Base-by-base conservation (phyloP, 768 basidiomycete genomes). In the Termitomyces titanicus region DNA sequence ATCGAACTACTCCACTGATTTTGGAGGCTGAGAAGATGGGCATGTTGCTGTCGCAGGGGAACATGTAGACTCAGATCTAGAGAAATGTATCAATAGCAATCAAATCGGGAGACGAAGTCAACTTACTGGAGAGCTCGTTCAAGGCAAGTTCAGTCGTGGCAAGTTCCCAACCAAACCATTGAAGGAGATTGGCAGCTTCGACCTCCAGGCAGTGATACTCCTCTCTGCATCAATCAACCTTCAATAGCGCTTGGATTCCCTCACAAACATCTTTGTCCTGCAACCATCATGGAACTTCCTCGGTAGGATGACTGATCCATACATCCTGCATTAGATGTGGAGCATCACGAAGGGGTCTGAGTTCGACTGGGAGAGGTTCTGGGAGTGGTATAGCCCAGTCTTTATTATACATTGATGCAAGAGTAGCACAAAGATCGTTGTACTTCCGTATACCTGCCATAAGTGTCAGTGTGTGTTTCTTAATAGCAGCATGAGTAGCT, bases 381-480 rank as follows among this genome's bases (percentile, higher is more conserved):
- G 29, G 29, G 3, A 29, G 29, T 29, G 29, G 29, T 3, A 29
- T 29, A 4, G 29, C 29, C 29, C 29, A 29, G 3, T 29, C 29
- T 29, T 29, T 3, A 3, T 9, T 29, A 29, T 29, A 29, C 3
- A 72, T 58, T 2, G 42, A 38, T 24, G 56, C 61, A 12, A 75
- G 64, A 0, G 50, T 31, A 7, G 57, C 64, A 51, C 69, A 68
- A 34, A 65, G 61, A 4, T 15, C 43, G 39, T 71, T 69, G 50
- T 59, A 69, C 45, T 66, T 71, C 29, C 9, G 3, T 9, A 29
- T 3, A 9, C 29, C 29, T 9, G 29, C 29, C 29, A 29, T 29
- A 29, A 75, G 60, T 0, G 72, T 67, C 0, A 70, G 72, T 17
- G 60, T 61, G 5, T 70, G 62, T 45, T 66, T 68, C 0, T 61